A percentile compares a stretch with the other conserved stretches of the same genome.
Conservation (phyloP, 2,329 filamentous ascomycete genomes). For the Colletotrichum gigasporum region DNA sequence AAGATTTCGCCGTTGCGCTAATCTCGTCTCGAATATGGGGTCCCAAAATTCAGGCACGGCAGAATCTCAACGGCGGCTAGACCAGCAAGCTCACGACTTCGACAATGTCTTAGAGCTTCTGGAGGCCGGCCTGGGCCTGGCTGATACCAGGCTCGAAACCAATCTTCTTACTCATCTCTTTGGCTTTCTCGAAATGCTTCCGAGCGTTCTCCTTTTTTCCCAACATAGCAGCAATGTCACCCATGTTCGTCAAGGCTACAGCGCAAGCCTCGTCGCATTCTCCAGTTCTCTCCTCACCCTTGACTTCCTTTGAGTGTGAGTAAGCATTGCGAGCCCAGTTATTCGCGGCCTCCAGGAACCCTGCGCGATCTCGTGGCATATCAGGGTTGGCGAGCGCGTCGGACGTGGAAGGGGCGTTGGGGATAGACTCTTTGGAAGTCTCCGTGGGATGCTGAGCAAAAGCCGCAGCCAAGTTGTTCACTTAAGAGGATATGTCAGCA, state of each 20-base stretch:
- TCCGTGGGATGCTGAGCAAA: conserved; percentile 73
- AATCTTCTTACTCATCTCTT: conserved; percentile 65
- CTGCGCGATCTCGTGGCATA: conserved; percentile 59
- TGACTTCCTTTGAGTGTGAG: conserved; percentile 70
- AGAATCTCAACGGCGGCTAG: not conserved
- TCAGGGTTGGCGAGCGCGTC: conserved; percentile 24
- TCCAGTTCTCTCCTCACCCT: conserved; percentile 71
- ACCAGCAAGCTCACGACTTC: not conserved
- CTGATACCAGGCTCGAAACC: conserved; percentile 60
- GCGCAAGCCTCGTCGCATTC: conserved; percentile 89
- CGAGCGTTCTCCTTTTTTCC: conserved; percentile 73
- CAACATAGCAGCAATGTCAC: conserved; percentile 81
- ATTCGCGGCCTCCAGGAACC: conserved; percentile 74
- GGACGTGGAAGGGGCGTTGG: conserved; percentile 21
- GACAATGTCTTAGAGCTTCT: conserved; percentile 11
- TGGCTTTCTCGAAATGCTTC: conserved; percentile 74
- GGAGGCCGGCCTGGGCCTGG: conserved; percentile 62
- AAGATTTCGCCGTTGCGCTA: not conserved
- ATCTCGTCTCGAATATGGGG: not conserved
- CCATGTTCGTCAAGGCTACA: conserved; percentile 86
- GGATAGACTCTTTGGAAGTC: conserved; percentile 31
- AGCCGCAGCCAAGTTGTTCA: conserved; percentile 83
- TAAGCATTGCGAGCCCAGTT: conserved; percentile 85
- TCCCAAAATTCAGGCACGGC: not conserved
- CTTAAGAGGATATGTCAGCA: conserved; percentile 44